Percentiles rank a stretch among this genome's conserved stretches.
These are phyloP conservation scores for Ceratocystis cubensis DNA, from an alignment of 2,329 filamentous ascomycete genomes.

Conservation along the genomic window DNA sequence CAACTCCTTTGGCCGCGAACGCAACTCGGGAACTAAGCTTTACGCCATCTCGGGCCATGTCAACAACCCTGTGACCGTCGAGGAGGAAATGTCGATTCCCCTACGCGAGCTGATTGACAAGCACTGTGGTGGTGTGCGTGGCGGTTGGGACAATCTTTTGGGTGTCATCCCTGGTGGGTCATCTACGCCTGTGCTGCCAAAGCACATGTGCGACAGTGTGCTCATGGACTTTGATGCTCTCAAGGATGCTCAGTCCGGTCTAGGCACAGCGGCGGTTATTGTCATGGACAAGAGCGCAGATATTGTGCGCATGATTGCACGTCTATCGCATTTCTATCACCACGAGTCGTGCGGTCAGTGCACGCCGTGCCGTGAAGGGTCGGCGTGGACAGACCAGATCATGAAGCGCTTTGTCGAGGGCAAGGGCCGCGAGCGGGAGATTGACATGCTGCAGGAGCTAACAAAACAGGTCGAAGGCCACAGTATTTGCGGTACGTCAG, in stretches of 20 bases:
- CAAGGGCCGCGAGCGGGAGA: conserved; percentile 76
- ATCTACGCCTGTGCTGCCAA: conserved; percentile 90
- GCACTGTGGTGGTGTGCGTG: conserved; percentile 92
- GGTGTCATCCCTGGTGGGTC: conserved; percentile 94
- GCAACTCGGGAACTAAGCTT: conserved; percentile 94
- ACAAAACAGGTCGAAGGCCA: conserved; percentile 99
- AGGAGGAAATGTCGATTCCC: conserved; percentile 98
- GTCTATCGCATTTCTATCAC: conserved; percentile 92
- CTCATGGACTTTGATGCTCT: conserved; percentile 98
- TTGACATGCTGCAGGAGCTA: conserved; percentile 98
- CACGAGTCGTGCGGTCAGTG: conserved; percentile 98
- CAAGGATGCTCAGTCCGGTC: conserved; percentile 94
- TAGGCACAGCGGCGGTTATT: conserved; percentile 93
- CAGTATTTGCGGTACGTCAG: conserved; percentile 76
- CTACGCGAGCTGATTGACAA: conserved; percentile 93
- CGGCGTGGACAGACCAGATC: conserved; percentile 98
- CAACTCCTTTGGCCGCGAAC: conserved; percentile 81
- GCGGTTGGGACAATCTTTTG: conserved; percentile 94
- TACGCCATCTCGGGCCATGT: conserved; percentile 98
- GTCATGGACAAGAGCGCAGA: conserved; percentile 99
- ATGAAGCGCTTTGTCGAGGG: conserved; percentile 94
- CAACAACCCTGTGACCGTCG: conserved; percentile 95
- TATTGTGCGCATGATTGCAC: conserved; percentile 83
- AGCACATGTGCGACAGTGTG: conserved; percentile 80
- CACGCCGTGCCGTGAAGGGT: conserved; percentile 97